Conservation (phyloP, 2,329 filamentous ascomycete genomes). For the Ophiostoma ulmi region DNA sequence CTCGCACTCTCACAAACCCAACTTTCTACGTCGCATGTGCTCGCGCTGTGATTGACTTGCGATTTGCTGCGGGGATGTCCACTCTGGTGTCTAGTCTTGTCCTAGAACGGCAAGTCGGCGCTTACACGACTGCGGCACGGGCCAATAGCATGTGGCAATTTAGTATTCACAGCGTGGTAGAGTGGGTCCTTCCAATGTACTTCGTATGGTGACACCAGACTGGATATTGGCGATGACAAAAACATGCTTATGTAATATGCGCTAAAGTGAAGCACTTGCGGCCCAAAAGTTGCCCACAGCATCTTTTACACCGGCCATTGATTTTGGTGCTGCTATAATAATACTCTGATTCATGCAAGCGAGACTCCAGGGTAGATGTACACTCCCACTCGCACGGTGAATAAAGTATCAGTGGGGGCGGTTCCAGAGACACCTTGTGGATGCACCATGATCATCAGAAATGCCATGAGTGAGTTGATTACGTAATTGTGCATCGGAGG, state of each 20-base stretch:
- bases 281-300: too few relatives aligned
- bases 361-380: neutral
- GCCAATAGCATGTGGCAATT: conserved; percentile 22
- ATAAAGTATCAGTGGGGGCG: neutral
- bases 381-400: neutral
- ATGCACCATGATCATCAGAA: neutral
- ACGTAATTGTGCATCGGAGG: neutral
- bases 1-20: neutral
- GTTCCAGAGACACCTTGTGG: neutral
- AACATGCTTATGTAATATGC: neutral
- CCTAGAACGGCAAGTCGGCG: conserved; percentile 23
- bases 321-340: too few relatives aligned
- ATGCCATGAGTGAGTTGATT: neutral
- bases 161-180: neutral
- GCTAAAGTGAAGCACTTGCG: too few relatives aligned
- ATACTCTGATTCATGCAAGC: neutral
- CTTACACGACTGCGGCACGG: conserved; percentile 22
- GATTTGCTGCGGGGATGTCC: neutral
- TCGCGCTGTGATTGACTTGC: neutral
- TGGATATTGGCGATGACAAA: neutral
- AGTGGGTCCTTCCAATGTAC: neutral
- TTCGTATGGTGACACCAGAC: neutral
- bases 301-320: too few relatives aligned
- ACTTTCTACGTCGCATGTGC: neutral
- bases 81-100: conserved; percentile 16